Percentiles rank a stretch among this genome's conserved stretches.
phyloP scores from a whole-genome alignment of 768 basidiomycete genomes.

The Boletus sp. region DNA sequence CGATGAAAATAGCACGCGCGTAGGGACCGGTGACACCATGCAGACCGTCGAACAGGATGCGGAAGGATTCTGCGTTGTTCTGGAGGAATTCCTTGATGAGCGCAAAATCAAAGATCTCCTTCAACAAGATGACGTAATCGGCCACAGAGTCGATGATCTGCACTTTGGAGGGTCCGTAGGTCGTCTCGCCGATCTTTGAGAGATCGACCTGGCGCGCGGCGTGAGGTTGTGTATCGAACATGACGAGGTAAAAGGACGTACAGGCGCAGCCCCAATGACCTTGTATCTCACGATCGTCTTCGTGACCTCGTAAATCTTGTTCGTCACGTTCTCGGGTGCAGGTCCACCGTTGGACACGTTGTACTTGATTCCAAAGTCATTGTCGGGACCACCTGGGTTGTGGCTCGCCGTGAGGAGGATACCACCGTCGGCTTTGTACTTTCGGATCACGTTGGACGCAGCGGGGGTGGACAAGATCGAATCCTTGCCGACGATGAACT shows the following conservation, averaged over 20 bases:
- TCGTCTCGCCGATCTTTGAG: constrained; percentile 72
- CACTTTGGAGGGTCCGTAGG: constrained; percentile 80
- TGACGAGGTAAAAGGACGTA: constrained; percentile 36
- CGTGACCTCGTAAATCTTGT: constrained; percentile 90
- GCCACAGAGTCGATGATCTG: constrained; percentile 91
- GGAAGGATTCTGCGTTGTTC: constrained; percentile 63
- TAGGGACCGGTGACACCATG: constrained; percentile 98
- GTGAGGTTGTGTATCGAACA: not conserved
- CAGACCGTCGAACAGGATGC: constrained; percentile 92
- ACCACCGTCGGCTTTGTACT: constrained; percentile 94
- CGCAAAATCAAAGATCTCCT: constrained; percentile 91
- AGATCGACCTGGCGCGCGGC: constrained; percentile 63
- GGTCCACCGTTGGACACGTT: constrained; percentile 98
- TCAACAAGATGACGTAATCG: constrained; percentile 81
- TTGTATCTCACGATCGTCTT: constrained; percentile 87
- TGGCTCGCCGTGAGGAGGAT: constrained; percentile 96
- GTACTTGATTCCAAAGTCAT: constrained; percentile 99
- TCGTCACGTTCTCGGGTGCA: constrained; percentile 93
- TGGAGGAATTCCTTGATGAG: constrained; percentile 87
- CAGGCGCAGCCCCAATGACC: constrained; percentile 70
- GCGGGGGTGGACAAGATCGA: constrained; percentile 95
- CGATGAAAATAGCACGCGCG: constrained; percentile 82
- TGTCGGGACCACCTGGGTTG: constrained; percentile 97
- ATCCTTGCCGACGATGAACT: constrained; percentile 90
- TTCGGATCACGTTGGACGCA: constrained; percentile 92